Evolutionary conservation across 1,139 yeast species (phyloP), one percentile per base, ranked within the genome.

Genomic region (Pichia sp.): DNA sequence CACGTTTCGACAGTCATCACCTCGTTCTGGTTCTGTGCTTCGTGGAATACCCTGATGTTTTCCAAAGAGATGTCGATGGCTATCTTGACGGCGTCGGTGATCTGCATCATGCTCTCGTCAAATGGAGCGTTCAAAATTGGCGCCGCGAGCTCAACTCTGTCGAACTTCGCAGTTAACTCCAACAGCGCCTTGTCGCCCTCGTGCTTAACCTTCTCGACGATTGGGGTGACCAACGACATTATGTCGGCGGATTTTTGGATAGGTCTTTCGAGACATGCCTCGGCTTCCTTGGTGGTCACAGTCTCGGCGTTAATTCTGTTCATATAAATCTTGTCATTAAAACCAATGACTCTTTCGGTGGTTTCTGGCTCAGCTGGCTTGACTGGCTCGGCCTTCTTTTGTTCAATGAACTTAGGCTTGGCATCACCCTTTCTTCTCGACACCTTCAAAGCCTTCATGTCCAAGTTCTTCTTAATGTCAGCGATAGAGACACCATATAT

Each of bases 381-480:
- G 26, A 59, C 62, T 47, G 70, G 69, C 31, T 59, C 34, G 19
- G 23, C 72, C 70, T 29, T 61, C 70, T 42, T n/a, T 26, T 60
- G 58, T 54, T 73, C 71, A 49, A 78, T 61, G 67, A 83, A 93
- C 67, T 84, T 82, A 42, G 89, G 85, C 73, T 93, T 93, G 38
- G 99, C 98, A 72, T 93, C 97, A 52, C 99, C 99, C 71, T 85
- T 86, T 70, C 99, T 82, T 73, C 99, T 82, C 3, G 97, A 85
- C 55, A 93, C 90, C 72, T 90, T 92, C 65, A 84, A 73, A 50
- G 90, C 80, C 75, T 95, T 93, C 67, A 85, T 74, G 65, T 90
- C 95, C 67, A 93, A 77, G 70, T 92, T 90, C 64, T 77, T 80
- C 72, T 90, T 97, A 47, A 93, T 84, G 63, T 92, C 97, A 11